These are phyloP conservation scores for Hyphopichia fennica DNA, from an alignment of 1,139 yeast species.

Conservation along the genomic window DNA sequence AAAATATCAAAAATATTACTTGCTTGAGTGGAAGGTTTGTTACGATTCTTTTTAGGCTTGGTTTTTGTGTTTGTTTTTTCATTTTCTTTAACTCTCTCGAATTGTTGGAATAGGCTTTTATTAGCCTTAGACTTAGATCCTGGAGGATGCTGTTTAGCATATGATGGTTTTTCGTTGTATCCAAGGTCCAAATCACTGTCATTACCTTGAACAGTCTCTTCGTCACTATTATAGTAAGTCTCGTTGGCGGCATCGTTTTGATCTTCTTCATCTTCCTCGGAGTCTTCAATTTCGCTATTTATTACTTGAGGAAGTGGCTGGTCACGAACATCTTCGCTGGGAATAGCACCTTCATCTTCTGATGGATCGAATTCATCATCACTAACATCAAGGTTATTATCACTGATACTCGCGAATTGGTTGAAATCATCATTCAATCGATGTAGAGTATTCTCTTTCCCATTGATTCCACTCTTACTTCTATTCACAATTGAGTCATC, in stretches of 20 bases:
- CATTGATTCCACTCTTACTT: neutral
- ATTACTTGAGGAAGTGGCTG: neutral
- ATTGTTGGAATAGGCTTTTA: conserved; percentile 5
- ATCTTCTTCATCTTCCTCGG: conserved; percentile 7
- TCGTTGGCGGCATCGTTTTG: conserved; percentile 5
- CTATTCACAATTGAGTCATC: conserved; percentile 4
- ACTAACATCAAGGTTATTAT: neutral
- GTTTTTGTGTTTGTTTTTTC: neutral
- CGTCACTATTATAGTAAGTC: conserved; percentile 11
- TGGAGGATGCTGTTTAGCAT: neutral
- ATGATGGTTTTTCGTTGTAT: neutral
- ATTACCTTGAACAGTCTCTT: conserved; percentile 8
- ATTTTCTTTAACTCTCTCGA: conserved; percentile 6
- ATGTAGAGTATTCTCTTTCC: conserved; percentile 2
- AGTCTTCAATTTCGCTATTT: neutral
- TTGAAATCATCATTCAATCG: conserved; percentile 11
- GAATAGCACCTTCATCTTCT: conserved; percentile 3
- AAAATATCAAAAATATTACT: too few species aligned
- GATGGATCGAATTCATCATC: conserved; percentile 2
- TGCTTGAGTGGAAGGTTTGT: too few species aligned
- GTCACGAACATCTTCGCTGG: neutral
- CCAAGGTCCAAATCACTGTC: neutral
- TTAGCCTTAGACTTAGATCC: neutral
- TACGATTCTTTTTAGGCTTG: neutral
- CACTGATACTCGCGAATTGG: conserved; percentile 7